These are phyloP conservation scores for Lasiosphaeriaceae sp. DNA, from an alignment of 495 filamentous ascomycete genomes.

Conservation along the genomic window DNA sequence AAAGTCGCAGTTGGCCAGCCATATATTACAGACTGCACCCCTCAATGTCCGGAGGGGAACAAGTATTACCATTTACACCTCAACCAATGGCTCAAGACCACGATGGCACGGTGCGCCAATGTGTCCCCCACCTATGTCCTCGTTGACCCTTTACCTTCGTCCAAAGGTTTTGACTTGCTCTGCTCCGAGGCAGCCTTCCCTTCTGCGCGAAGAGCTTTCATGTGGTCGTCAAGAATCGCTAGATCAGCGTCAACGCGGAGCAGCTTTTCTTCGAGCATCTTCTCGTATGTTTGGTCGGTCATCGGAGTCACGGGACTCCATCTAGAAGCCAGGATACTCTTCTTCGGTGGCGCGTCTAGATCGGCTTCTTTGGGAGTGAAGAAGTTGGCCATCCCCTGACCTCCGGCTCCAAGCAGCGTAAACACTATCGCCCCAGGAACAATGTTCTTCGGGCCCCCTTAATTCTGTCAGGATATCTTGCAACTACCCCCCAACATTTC, in stretches of 20 bases:
- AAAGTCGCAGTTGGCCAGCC: no score
- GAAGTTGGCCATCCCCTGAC: constrained; percentile 28
- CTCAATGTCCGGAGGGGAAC: no score
- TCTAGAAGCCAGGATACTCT: constrained; percentile 52
- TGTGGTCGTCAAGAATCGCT: constrained; percentile 79
- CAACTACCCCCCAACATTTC: background rate
- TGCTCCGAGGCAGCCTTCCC: background rate
- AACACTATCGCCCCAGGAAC: constrained; percentile 37
- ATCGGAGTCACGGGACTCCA: constrained; percentile 79
- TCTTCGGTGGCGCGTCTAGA: constrained; percentile 7
- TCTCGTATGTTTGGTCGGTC: constrained; percentile 73
- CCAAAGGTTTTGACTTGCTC: background rate
- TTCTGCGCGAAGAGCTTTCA: constrained; percentile 51
- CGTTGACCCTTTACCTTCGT: background rate
- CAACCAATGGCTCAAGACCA: no score
- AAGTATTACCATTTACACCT: no score
- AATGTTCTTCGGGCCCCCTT: constrained; percentile 43
- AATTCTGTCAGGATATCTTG: constrained; percentile 13
- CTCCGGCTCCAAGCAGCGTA: constrained; percentile 33
- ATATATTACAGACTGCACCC: no score
- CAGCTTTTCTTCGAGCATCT: constrained; percentile 71
- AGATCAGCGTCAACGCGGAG: constrained; percentile 80
- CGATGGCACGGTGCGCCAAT: no score
- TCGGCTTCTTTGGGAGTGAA: background rate
- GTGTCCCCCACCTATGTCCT: no score